Conservation (phyloP, 192 early-diverging fungal genomes). For the Gorgonomyces haynaldii region DNA sequence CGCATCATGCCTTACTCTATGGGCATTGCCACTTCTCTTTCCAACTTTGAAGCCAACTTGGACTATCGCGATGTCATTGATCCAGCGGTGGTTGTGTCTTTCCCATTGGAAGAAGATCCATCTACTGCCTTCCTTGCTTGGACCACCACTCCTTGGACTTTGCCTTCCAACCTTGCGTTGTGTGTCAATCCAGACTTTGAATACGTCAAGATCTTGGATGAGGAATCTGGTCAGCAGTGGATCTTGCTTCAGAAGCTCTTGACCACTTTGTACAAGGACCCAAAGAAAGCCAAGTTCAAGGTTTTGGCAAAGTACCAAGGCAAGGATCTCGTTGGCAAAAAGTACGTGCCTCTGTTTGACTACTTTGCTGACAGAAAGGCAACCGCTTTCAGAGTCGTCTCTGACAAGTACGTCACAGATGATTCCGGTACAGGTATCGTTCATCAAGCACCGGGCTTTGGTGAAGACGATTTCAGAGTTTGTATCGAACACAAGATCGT, state of each 20-base stretch:
- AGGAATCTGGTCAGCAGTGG: constrained; percentile 68
- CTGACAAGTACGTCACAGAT: constrained; percentile 87
- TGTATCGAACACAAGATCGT: constrained; percentile 72
- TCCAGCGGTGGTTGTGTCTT: constrained; percentile 86
- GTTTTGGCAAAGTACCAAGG: constrained; percentile 70
- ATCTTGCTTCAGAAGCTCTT: constrained; percentile 80
- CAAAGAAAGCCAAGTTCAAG: constrained; percentile 88
- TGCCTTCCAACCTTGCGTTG: constrained; percentile 90
- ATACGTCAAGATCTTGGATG: constrained; percentile 89
- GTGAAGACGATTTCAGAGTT: constrained; percentile 98
- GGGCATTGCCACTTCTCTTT: constrained; percentile 77
- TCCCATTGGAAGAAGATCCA: constrained; percentile 79
- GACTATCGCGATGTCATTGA: constrained; percentile 98
- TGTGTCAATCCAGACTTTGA: constrained; percentile 88
- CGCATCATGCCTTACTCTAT: constrained; percentile 94
- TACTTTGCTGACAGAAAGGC: constrained; percentile 59
- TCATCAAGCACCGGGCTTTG: constrained; percentile 93
- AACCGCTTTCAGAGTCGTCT: constrained; percentile 70
- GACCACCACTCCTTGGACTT: constrained; percentile 99
- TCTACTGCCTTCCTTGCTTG: constrained; percentile 75
- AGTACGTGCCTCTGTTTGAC: constrained; percentile 86
- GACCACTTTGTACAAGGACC: constrained; percentile 82
- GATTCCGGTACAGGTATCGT: constrained; percentile 95
- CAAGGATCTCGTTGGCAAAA: constrained; percentile 64
- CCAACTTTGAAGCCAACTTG: constrained; percentile 93